Evolutionary conservation across 805 yeast species (phyloP), one percentile per base, ranked within the genome.

Genomic region (Ogataea trehaloabstinens): DNA sequence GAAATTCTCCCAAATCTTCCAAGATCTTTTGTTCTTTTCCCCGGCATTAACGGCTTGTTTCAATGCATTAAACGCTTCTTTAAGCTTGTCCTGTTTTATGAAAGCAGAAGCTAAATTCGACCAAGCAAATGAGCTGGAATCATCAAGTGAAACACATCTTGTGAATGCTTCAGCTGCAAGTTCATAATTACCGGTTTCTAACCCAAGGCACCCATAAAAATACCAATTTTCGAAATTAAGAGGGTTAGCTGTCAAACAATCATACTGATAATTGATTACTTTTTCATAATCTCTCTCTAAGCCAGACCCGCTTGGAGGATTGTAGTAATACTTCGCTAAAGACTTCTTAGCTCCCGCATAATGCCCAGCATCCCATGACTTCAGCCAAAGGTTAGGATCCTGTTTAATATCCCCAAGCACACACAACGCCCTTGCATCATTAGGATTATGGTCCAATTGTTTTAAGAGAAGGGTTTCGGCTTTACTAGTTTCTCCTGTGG

Each of bases 1-100:
- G 53, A 80, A 88, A 58, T 93, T 93, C 52, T 88, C 93, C 85
- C 91, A 90, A 24, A 93, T 79, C 51, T 85, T 78, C 96, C 97
- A 86, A 35, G 90, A 85, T 38, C 76, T 76, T 49, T 77, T 80
- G 10, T 73, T 69, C 19, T 80, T 77, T 33, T 80, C 82, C 25
- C 88, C 82, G 22, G 72, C 71, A 28, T 82, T 67, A 15, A 86
- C 72, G 0, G 98, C 96, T 46, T 80, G 80, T 53, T 83, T 80
- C 50, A 91, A 68, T 1, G 99, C 96, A 46, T 77, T 80, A 55
- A 86, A 82, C 0, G 98, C 95, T 49, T 88, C 95, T 46, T 76
- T 73, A 16, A 75, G 61, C 59, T 85, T 85, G 37, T 74, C 81
- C 37, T 74, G 55, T 45, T 74, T 75, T 28, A 89, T 64, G 38